phyloP scores from a whole-genome alignment of 2,329 filamentous ascomycete species.

The Volutella citrinella region DNA sequence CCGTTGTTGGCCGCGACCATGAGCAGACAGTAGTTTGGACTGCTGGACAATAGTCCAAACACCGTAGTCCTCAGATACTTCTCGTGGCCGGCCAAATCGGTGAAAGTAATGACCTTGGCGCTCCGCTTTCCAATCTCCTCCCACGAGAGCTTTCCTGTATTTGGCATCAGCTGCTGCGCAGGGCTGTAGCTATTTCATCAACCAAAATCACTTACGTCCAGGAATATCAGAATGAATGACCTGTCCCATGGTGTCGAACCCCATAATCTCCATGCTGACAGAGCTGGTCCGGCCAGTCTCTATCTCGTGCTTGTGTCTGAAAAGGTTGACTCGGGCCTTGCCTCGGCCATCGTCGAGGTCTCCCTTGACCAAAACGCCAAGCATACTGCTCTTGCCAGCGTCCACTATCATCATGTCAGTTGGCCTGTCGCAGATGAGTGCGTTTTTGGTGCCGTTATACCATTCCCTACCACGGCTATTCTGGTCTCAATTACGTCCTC shows the following conservation, averaged over 20 bases:
- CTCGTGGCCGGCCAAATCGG: constrained; percentile 92
- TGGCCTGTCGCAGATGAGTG: too few relatives aligned
- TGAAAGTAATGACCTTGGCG: constrained; percentile 95
- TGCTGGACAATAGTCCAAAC: constrained; percentile 89
- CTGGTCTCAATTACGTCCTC: constrained; percentile 93
- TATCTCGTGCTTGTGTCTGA: constrained; percentile 96
- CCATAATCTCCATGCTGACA: constrained; percentile 98
- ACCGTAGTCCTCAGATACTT: constrained; percentile 93
- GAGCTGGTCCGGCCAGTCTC: constrained; percentile 94
- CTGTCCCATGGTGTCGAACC: constrained; percentile 83
- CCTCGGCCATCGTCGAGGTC: constrained; percentile 92
- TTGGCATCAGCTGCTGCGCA: constrained; percentile 13
- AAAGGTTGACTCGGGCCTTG: constrained; percentile 90
- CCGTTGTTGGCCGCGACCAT: constrained; percentile 99
- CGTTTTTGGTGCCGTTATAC: too few relatives aligned
- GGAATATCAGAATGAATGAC: constrained; percentile 79
- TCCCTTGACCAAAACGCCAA: constrained; percentile 94
- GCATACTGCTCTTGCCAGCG: constrained; percentile 93
- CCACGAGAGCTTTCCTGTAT: constrained; percentile 73
- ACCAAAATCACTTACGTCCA: constrained; percentile 75
- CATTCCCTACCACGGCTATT: constrained; percentile 96
- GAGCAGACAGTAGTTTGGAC: constrained; percentile 93
- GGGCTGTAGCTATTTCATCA: too few relatives aligned
- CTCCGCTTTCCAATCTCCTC: constrained; percentile 95
- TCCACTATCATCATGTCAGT: constrained; percentile 76